These are phyloP conservation scores for Mycena olivaceomarginata DNA, from an alignment of 768 basidiomycete species.

Conservation along the genomic window DNA sequence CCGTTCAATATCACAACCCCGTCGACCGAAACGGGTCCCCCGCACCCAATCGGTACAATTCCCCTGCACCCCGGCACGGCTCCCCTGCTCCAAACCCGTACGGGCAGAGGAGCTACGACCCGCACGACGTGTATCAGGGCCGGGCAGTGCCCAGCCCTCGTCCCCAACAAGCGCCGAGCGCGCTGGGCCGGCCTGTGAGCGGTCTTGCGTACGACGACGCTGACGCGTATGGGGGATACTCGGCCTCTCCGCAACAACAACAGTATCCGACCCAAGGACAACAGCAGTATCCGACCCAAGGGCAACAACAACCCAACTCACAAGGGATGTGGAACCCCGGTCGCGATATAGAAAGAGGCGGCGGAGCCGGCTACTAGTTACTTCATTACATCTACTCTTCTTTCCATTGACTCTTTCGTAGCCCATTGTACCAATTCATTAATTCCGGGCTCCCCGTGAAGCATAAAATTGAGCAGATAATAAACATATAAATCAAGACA, in stretches of 20 bases:
- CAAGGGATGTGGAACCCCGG: conserved; percentile 42
- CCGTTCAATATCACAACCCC: conserved; percentile 56
- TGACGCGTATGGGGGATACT: conserved; percentile 58
- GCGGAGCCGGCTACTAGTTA: conserved; percentile 36
- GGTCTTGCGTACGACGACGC: conserved; percentile 63
- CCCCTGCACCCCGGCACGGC: neutral
- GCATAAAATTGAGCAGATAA: conserved; percentile 39
- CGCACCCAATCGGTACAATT: conserved; percentile 22
- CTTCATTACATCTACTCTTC: conserved; percentile 34
- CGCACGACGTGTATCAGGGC: conserved; percentile 75
- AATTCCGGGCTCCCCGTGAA: conserved; percentile 37
- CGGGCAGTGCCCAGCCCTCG: conserved; percentile 60
- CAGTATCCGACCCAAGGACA: conserved; percentile 11
- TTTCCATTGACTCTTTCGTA: conserved; percentile 9
- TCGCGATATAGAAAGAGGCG: conserved; percentile 41
- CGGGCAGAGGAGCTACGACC: conserved; percentile 61
- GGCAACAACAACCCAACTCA: neutral
- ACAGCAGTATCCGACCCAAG: conserved; percentile 15
- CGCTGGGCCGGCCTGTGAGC: conserved; percentile 43
- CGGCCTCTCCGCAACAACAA: conserved; percentile 38
- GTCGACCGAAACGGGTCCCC: conserved; percentile 55
- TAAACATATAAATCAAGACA: conserved; percentile 57
- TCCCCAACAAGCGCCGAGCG: conserved; percentile 45
- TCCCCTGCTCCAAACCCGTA: conserved; percentile 26
- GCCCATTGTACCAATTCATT: conserved; percentile 41